Evolutionary conservation across 2,329 filamentous ascomycete species (phyloP), one percentile per base, ranked within the genome.

Genomic region (Clarireedia hainanense): DNA sequence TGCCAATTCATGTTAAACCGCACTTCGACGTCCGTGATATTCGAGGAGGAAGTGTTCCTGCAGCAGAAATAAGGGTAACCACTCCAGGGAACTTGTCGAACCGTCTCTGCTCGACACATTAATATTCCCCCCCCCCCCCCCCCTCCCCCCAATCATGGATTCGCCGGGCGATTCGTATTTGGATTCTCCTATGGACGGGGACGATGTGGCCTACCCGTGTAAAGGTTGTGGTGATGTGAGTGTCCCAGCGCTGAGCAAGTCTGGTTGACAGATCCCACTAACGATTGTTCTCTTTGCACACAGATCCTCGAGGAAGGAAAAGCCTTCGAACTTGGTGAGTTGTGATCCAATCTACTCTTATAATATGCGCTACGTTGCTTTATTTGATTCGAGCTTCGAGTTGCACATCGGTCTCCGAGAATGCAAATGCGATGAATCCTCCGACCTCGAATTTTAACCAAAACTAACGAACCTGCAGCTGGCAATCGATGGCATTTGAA

Each of bases 271-370:
- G 42, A 34, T 50, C 30, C 56, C 54, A 56, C 66, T 67, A 59
- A 66, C 54, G n/a, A 36, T 59, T 52, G 50, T 58, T 61, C 49
- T 50, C 42, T 50, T 43, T 50, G 52, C 52, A 50, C 52, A 50
- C 71, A 96, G 91, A 96, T 97, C 64, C 81, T 99, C 20, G 94
- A 99, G 73, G 94, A 99, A 79, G 94, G 94, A 66, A 97, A 97
- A 74, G 94, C 94, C 52, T 99, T 96, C 68, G 94, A 99, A 75
- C 80, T 99, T 67, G 91, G 92, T 97, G 75, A 69, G 80, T 74
- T 61, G 57, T 43, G 34, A 54, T 50, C 36, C 43, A 14, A 36
- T 30, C 26, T 55, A 36, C 42, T 26, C 6, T 37, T 55, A 24
- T 43, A 17, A 39, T 17, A 50, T 50, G 46, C 52, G 46, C 36